Percentiles rank a stretch among this genome's conserved stretches.
Conservation (phyloP, 1,284 basidiomycete genomes). For the Porphyrellus sp. region DNA sequence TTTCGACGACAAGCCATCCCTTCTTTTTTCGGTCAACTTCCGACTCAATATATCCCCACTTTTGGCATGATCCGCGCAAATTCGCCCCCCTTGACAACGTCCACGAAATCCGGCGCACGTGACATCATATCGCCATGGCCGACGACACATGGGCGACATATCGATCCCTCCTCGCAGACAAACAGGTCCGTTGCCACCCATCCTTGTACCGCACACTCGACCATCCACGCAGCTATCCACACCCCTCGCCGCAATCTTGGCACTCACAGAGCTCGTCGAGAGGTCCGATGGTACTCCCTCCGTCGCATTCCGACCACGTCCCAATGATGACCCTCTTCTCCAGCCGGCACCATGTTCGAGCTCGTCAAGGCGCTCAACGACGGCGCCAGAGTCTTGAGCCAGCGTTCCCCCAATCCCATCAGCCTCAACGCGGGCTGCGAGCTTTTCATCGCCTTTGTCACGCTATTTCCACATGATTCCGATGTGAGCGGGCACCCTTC, state of each 20-base stretch:
- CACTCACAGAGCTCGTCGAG: slow-evolving; percentile 75
- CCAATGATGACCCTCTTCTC: slow-evolving; percentile 7
- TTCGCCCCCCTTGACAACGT: slow-evolving; percentile 27
- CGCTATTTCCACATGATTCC: slow-evolving; percentile 79
- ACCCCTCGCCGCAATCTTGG: slow-evolving; percentile 85
- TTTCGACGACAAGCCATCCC: slow-evolving; percentile 46
- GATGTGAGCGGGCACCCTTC: slow-evolving; percentile 48
- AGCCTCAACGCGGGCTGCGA: slow-evolving; percentile 88
- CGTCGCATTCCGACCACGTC: slow-evolving; percentile 10
- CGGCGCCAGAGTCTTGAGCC: slow-evolving; percentile 65
- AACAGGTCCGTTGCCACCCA: slow-evolving; percentile 44
- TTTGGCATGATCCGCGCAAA: slow-evolving; percentile 30
- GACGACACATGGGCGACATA: slow-evolving; percentile 57
- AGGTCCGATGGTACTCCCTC: slow-evolving; percentile 58
- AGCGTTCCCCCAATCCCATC: slow-evolving; percentile 72
- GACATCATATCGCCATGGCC: slow-evolving; percentile 14
- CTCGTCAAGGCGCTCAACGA: slow-evolving; percentile 80
- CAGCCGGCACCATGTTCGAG: slow-evolving; percentile 88
- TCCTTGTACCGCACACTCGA: background rate
- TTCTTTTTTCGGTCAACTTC: slow-evolving; percentile 19
- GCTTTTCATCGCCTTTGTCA: slow-evolving; percentile 86
- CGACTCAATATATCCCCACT: slow-evolving; percentile 23
- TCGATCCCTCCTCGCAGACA: slow-evolving; percentile 51
- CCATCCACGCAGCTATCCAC: slow-evolving; percentile 61
- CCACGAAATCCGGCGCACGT: slow-evolving; percentile 20